These are phyloP conservation scores for Torrubiella hemipterigena DNA, from an alignment of 2,329 filamentous ascomycete species.

Conservation along the genomic window DNA sequence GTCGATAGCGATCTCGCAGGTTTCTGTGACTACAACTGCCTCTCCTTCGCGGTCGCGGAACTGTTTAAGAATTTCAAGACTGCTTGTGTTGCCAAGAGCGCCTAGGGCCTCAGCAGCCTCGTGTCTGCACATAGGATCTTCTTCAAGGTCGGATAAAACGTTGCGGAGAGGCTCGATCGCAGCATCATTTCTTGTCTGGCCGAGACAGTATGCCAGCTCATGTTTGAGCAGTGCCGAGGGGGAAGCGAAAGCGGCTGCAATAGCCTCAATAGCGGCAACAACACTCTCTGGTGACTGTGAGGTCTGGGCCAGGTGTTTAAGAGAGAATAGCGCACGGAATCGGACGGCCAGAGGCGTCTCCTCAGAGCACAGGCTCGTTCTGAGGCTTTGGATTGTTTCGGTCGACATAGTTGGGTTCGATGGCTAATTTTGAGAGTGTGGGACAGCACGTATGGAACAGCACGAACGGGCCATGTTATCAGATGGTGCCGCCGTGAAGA, in stretches of 20 bases:
- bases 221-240: constrained; percentile 89
- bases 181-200: constrained; percentile 70
- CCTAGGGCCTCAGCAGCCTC: constrained; percentile 93
- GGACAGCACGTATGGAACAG: no score
- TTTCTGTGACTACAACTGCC: constrained; percentile 76
- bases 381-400: constrained; percentile 48
- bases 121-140: constrained; percentile 92
- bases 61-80: constrained; percentile 59
- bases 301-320: constrained; percentile 80
- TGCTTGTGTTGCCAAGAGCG: constrained; percentile 65
- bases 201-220: constrained; percentile 92
- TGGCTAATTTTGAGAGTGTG: constrained; percentile 8
- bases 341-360: constrained; percentile 71
- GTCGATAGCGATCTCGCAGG: constrained; percentile 92
- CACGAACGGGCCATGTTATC: no score
- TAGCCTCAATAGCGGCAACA: constrained; percentile 55
- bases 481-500: neutral
- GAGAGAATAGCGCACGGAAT: constrained; percentile 93
- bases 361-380: constrained; percentile 71
- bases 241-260: constrained; percentile 75
- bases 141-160: constrained; percentile 65
- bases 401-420: constrained; percentile 12
- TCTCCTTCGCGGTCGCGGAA: constrained; percentile 68
- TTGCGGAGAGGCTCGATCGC: constrained; percentile 61
- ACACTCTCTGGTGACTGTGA: constrained; percentile 46